Base-by-base conservation (phyloP, 306 rosid species). In the Vigna trinervia region DNA sequence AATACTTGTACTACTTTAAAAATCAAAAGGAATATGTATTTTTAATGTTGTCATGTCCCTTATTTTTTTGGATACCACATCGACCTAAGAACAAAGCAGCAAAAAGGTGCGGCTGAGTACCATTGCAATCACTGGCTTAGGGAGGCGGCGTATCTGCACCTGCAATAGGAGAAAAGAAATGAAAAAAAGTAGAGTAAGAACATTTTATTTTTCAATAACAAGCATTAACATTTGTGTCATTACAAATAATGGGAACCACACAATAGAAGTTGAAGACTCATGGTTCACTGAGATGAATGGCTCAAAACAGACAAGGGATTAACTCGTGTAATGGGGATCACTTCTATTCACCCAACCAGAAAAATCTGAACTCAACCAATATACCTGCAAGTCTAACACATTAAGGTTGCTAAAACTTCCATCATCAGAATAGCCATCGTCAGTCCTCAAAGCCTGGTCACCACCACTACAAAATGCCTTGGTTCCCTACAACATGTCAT, bases 111-210 rank as follows among this genome's bases (percentile, higher is more conserved):
- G 19, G 57, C 32, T 36, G 76, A 77, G 30, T 84, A 91, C 98
- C 98, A 90, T 92, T 39, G 98, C 97, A 46, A 94, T 94, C 12
- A 94, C 96, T 46, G 97, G 98, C 73, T 92, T 94, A 12, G 96
- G 97, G 82, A 94, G 95, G 15, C 96, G 95, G 46, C 97, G 97
- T 30, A 94, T 90, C 73, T 90, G 95, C 48, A 90, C 86, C 97
- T 94, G 87, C 66, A 79, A 74, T 50, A 23, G 56, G 52, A 74
- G 50, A 81, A 75, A 66, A 56, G 0, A 13, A 46, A 57, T 58
- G 69, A 71, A 51, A 79, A 39, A 65, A 23, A 23, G 15, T 6
- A 54, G 66, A 69, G 15, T n/a, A 17, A 79, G 61, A 63, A 5
- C 45, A 68, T 68, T 57, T 45, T 45, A 12, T 11, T 58, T 73